A percentile compares a stretch with the other conserved stretches of the same genome.
Conservation (phyloP, 495 filamentous ascomycete genomes). For the Pyronema omphalodes region DNA sequence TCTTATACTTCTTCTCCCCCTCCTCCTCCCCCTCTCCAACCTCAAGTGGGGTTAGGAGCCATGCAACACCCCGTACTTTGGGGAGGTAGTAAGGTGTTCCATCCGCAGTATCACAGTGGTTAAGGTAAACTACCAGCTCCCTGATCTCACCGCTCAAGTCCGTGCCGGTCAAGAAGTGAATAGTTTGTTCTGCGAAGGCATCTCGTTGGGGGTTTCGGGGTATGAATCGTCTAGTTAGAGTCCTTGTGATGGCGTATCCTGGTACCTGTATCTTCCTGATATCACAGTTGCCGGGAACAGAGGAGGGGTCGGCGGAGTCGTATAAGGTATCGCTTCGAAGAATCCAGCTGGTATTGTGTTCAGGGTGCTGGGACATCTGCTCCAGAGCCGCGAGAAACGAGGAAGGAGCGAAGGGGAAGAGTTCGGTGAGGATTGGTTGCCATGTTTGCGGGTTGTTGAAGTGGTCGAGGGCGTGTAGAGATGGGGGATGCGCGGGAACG, state of each 20-base stretch:
- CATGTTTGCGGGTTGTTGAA: conserved; percentile 22
- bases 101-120: conserved; percentile 42
- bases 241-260: conserved; percentile 38
- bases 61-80: conserved; percentile 48
- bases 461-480: neutral
- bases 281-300: neutral
- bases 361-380: conserved; percentile 67
- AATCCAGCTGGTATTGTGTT: conserved; percentile 64
- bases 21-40: neutral
- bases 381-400: conserved; percentile 46
- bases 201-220: conserved; percentile 67
- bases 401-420: conserved; percentile 39
- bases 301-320: conserved; percentile 28
- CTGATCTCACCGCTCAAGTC: conserved; percentile 5
- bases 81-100: conserved; percentile 81
- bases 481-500: neutral
- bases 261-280: conserved; percentile 27
- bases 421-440: conserved; percentile 33
- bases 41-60: conserved; percentile 38
- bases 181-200: conserved; percentile 56
- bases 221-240: conserved; percentile 53
- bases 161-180: conserved; percentile 39
- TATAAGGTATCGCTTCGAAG: conserved; percentile 74
- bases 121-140: conserved; percentile 54
- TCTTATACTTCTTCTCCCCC: conserved; percentile 26